These are phyloP conservation scores for Xylariaceae sp. DNA, from an alignment of 2,329 filamentous ascomycete genomes.

Conservation along the genomic window DNA sequence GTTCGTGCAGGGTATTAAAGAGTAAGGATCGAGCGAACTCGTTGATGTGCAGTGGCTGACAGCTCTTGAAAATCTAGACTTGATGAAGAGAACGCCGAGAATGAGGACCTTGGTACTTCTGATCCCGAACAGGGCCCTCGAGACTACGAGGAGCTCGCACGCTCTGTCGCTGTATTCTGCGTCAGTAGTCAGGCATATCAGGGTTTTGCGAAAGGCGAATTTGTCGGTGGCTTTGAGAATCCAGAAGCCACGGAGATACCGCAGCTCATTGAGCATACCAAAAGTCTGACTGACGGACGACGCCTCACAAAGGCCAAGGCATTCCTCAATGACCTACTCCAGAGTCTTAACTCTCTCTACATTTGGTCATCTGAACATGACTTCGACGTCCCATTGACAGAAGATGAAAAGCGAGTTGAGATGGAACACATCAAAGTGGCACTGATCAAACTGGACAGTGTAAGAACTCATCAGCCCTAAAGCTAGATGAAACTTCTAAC, in stretches of 20 bases:
- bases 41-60: not conserved
- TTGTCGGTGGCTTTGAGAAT: constrained; percentile 46
- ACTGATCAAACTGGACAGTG: constrained; percentile 10
- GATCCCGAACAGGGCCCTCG: constrained; percentile 49
- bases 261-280: constrained; percentile 55
- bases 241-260: constrained; percentile 57
- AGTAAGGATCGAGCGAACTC: constrained; percentile 33
- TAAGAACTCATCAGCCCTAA: not conserved
- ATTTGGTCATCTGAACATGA: constrained; percentile 13
- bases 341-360: constrained; percentile 34
- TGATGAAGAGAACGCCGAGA: constrained; percentile 48
- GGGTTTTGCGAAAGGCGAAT: constrained; percentile 44
- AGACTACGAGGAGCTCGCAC: constrained; percentile 55
- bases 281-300: constrained; percentile 47
- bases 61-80: constrained; percentile 32
- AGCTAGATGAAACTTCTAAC: no score
- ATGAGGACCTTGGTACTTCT: constrained; percentile 52
- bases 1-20: constrained; percentile 56
- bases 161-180: constrained; percentile 59
- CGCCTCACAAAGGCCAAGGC: constrained; percentile 38
- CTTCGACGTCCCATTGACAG: constrained; percentile 15
- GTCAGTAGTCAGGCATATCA: constrained; percentile 61
- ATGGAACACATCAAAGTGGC: constrained; percentile 5
- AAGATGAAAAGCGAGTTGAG: constrained; percentile 32
- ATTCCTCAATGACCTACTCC: constrained; percentile 50